phyloP scores from a whole-genome alignment of 768 basidiomycete species.

The Lactarius akahatsu region DNA sequence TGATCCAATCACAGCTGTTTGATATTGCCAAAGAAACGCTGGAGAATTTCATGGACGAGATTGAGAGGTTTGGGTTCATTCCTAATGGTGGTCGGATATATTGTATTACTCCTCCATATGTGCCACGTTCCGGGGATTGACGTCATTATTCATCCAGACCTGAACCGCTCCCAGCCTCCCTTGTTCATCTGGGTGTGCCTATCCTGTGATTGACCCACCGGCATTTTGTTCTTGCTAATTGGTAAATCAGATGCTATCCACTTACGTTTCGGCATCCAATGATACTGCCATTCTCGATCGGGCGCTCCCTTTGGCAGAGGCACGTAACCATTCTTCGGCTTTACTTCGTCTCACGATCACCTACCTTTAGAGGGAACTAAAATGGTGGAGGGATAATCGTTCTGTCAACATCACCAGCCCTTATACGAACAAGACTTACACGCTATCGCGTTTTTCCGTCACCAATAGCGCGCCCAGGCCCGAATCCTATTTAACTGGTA shows the following conservation, averaged over 20 bases:
- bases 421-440: conserved; percentile 62
- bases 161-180: conserved; percentile 92
- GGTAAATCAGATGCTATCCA: conserved; percentile 70
- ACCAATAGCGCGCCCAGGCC: conserved; percentile 86
- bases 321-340: conserved; percentile 33
- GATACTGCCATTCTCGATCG: conserved; percentile 74
- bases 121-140: neutral
- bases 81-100: conserved; percentile 94
- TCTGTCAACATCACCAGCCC: conserved; percentile 66
- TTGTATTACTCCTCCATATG: conserved; percentile 43
- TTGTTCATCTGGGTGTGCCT: conserved; percentile 71
- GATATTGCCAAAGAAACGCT: conserved; percentile 72
- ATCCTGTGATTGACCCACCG: neutral
- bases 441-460: conserved; percentile 72
- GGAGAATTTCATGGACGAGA: conserved; percentile 94
- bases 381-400: conserved; percentile 81
- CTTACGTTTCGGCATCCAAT: conserved; percentile 71
- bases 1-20: conserved; percentile 78
- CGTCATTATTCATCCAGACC: conserved; percentile 44
- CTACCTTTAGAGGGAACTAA: conserved; percentile 61
- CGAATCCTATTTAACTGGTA: conserved; percentile 72
- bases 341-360: neutral
- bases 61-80: conserved; percentile 82
- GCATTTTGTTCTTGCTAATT: neutral
- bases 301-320: conserved; percentile 84